Percentiles rank a stretch among this genome's conserved stretches.
Evolutionary conservation across 2,329 filamentous ascomycete species (phyloP).

Genomic region (Esteya vermicola): DNA sequence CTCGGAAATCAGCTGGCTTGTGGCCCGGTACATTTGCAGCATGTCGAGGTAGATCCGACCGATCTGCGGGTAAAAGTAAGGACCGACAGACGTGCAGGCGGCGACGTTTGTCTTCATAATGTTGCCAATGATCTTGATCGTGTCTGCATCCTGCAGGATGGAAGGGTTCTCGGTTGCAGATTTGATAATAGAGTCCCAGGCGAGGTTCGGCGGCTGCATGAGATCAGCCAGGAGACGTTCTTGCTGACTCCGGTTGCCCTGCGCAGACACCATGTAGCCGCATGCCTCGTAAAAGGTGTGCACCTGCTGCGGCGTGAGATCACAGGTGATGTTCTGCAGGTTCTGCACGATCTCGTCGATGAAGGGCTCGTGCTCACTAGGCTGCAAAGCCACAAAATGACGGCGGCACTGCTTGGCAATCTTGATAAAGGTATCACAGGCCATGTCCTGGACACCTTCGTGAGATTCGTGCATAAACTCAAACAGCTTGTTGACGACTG

Average conservation of each 20-base stretch:
- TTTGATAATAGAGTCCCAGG: conserved; percentile 91
- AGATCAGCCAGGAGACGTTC: conserved; percentile 82
- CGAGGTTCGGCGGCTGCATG: conserved; percentile 85
- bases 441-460: conserved; percentile 99
- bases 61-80: conserved; percentile 97
- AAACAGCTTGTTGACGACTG: conserved; percentile 97
- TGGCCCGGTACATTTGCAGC: conserved; percentile 96
- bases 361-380: conserved; percentile 87
- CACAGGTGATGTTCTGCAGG: conserved; percentile 88
- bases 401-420: conserved; percentile 96
- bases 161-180: conserved; percentile 73
- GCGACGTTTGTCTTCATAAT: conserved; percentile 99
- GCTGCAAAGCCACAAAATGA: conserved; percentile 92
- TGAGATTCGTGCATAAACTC: conserved; percentile 99
- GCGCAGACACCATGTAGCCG: conserved; percentile 96
- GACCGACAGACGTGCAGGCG: conserved; percentile 90
- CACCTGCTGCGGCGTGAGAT: conserved; percentile 90
- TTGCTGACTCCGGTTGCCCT: conserved; percentile 88
- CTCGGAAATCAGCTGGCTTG: conserved; percentile 91
- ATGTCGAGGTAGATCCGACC: conserved; percentile 96
- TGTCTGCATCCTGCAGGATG: conserved; percentile 81
- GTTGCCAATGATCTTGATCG: conserved; percentile 97
- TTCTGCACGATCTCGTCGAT: conserved; percentile 97
- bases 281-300: conserved; percentile 99
- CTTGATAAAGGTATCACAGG: conserved; percentile 99